Conservation (phyloP, 148 eudicot species). For the Spergularia bocconei region DNA sequence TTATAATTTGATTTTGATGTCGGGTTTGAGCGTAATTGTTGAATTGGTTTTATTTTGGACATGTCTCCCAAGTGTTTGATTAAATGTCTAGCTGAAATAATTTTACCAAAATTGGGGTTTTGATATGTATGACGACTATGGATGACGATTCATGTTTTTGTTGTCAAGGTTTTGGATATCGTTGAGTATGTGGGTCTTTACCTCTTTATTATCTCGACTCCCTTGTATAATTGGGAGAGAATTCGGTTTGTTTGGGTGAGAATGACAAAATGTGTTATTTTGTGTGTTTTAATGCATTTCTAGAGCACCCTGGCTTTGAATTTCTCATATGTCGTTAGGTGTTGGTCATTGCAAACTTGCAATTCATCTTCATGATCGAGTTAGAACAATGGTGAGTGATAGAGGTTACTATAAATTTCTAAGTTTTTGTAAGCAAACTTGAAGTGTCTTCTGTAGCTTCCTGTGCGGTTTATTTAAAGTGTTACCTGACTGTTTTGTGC, state of each 20-base stretch:
- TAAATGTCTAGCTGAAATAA: constrained; percentile 13
- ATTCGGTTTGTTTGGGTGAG: too few species aligned
- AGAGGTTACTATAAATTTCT: neutral
- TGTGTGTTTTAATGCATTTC: too few species aligned
- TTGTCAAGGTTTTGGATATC: neutral
- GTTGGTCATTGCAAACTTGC: neutral
- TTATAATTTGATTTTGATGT: neutral
- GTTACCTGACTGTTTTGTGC: neutral
- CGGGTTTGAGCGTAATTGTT: neutral
- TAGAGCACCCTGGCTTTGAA: too few species aligned
- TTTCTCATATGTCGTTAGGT: neutral
- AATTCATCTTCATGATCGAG: neutral
- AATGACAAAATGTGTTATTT: too few species aligned
- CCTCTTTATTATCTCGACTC: too few species aligned
- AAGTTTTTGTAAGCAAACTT: neutral
- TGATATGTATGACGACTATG: too few species aligned
- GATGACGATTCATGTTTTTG: too few species aligned
- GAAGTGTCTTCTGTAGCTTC: neutral
- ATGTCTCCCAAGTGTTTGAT: constrained; percentile 20
- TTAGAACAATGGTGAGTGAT: neutral
- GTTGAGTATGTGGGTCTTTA: neutral
- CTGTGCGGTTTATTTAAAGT: neutral
- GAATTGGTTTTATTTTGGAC: neutral
- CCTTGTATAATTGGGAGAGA: neutral
- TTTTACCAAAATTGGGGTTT: neutral